Evolutionary conservation across 306 rosid genomes (phyloP), one percentile per base, ranked within the genome.

Genomic region (Vachellia pachyceras): DNA sequence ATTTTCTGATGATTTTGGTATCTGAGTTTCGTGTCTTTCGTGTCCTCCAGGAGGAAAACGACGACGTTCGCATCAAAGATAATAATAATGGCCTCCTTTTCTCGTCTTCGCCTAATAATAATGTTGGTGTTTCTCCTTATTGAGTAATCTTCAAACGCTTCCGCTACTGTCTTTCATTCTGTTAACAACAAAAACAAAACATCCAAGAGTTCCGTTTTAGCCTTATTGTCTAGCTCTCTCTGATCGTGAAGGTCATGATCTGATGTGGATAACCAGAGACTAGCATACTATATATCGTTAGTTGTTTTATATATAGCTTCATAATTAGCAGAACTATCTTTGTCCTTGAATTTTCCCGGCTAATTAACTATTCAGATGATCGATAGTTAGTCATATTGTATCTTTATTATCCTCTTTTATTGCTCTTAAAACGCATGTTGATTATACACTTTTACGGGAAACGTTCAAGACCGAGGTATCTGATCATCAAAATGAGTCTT

Each of bases 61-160:
- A 90, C 76, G 79, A 90, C 78, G 58, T 82, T 85, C 79, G 89
- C 11, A 79, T 18, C 89, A 91, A 91, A 84, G 95, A 91, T 41
- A 41, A 41, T 80, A 97, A 85, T n/a, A n/a, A n/a, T n/a, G n/a
- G n/a, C n/a, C n/a, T n/a, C 11, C 83, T 83, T 87, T 93, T 88
- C 36, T 83, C 84, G 78, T 69, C 97, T 0, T 88, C 91, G n/a
- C n/a, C n/a, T n/a, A n/a, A n/a, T n/a, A n/a, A n/a, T 18, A 90
- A 91, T 86, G 79, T 89, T 77, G 90, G 92, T 41, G 88, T 92
- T 77, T 90, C 95, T 63, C 97, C 93, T 57, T 91, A 84, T 91
- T 89, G 78, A 83, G 77, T 71, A 57, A 20, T 57, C 14, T 22
- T 10, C 36, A 58, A n/a, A n/a, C n/a, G n/a, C n/a, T n/a, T n/a